Base-by-base conservation (phyloP, 2,329 filamentous ascomycete genomes). In the Dactylellina haptotyla region DNA sequence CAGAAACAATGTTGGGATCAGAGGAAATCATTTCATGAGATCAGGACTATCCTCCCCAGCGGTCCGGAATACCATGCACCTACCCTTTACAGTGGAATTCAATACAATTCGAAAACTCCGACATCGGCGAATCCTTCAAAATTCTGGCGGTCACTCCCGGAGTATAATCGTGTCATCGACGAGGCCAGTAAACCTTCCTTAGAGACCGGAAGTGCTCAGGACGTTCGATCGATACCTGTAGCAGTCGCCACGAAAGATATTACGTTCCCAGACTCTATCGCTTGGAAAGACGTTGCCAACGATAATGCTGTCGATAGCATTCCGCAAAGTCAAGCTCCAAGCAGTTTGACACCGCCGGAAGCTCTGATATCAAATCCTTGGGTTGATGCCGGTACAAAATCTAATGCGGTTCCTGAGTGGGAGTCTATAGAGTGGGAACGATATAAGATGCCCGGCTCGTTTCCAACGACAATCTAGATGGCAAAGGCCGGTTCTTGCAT, bases 141-240 rank as follows among this genome's bases (percentile, higher is more conserved):
- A 10, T 69, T 69, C 37, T 69, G 64, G 64, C 30, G 39, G 12
- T 48, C 14, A 16, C 45, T 69, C 8, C 41, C 64, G 3, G 48
- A 61, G 3, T 69, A 61, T 18, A 18, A 53, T 1, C 58, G 23
- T 23, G 18, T 43, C 0, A 51, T 41, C 32, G n/a, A 50, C n/a
- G 10, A 25, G 26, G n/a, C 39, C 57, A 14, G 23, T 12, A 28
- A 26, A 48, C 28, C 20, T 28, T 10, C 20, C 26, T n/a, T 26
- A 25, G 26, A 18, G 10, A 16, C 8, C 4, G 23, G 51, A 30
- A 16, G 14, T 50, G 14, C 26, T 37, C 3, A 54, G 26, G 23
- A 53, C 43, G 18, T 41, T 41, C 28, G 20, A 37, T 4, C 1
- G 28, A 25, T 34, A 28, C 14, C 58, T 10, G 58, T 63, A 1